A percentile compares a stretch with the other conserved stretches of the same genome.
Evolutionary conservation across 2,329 filamentous ascomycete species (phyloP).

Genomic region (Capronia coronata): DNA sequence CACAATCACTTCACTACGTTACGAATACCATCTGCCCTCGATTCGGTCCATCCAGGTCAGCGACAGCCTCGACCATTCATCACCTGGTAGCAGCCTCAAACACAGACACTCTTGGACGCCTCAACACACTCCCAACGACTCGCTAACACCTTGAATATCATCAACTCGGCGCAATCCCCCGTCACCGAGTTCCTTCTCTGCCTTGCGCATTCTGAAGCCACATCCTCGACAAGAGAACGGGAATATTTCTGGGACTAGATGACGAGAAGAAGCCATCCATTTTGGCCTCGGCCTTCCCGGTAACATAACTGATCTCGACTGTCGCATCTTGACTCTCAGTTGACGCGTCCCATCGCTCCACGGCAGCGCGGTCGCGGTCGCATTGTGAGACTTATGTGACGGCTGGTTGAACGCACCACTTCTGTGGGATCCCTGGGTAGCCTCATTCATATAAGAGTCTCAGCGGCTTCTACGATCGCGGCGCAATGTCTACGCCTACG

Average conservation of each 20-base stretch:
- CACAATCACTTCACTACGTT: too few species aligned
- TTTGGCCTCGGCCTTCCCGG: slow-evolving; percentile 19
- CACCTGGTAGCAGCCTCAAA: background rate
- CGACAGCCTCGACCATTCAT: background rate
- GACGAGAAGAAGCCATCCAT: slow-evolving; percentile 7
- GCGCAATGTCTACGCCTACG: slow-evolving; percentile 11
- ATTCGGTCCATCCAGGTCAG: background rate
- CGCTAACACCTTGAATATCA: too few species aligned
- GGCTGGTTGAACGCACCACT: background rate
- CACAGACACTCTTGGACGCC: too few species aligned
- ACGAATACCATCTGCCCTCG: too few species aligned
- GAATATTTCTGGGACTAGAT: slow-evolving; percentile 2
- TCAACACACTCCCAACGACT: too few species aligned
- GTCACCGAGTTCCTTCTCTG: background rate
- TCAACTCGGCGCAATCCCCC: background rate
- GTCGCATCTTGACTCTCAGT: background rate
- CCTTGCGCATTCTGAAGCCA: background rate
- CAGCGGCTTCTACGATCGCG: background rate
- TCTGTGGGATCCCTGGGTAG: background rate
- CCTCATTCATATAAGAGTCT: background rate
- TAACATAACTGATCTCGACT: background rate
- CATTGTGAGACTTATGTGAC: background rate
- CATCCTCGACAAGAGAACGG: background rate
- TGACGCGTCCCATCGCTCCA: background rate
- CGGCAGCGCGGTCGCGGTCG: too few species aligned